Conservation (phyloP, 2,329 filamentous ascomycete species). For the Phyllosticta paracitricarpa region DNA sequence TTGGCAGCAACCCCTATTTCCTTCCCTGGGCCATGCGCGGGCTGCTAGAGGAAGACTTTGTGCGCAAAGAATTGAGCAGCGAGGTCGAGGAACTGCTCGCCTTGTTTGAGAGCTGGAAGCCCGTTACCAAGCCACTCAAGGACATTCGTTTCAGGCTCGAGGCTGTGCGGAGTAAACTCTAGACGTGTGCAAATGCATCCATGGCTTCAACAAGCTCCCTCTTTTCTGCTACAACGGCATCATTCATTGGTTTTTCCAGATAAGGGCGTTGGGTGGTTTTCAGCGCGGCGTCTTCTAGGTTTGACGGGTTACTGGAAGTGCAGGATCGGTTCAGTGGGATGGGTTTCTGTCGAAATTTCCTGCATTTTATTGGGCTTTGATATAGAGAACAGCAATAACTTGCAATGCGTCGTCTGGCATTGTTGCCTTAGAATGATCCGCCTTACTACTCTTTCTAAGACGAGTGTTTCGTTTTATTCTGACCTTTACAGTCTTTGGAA, state of each 20-base stretch:
- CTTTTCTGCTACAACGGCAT: not conserved
- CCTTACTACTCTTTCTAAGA: no score
- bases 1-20: constrained; percentile 69
- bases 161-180: constrained; percentile 77
- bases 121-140: constrained; percentile 78
- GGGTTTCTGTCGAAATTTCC: not conserved
- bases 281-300: not conserved
- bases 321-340: not conserved
- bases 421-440: no score
- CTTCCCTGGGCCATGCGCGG: constrained; percentile 94
- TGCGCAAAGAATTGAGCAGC: constrained; percentile 65
- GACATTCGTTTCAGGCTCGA: constrained; percentile 94
- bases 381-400: no score
- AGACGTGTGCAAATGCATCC: not conserved
- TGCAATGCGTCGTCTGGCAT: no score
- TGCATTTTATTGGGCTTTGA: no score
- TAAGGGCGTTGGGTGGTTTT: not conserved
- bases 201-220: not conserved
- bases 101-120: constrained; percentile 92
- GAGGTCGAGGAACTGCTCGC: constrained; percentile 73
- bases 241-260: not conserved
- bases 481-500: no score
- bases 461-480: no score
- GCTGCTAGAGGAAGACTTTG: constrained; percentile 80
- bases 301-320: not conserved